A percentile compares a stretch with the other conserved stretches of the same genome.
Conservation (phyloP, 768 basidiomycete species). For the Pleurotus platypus region DNA sequence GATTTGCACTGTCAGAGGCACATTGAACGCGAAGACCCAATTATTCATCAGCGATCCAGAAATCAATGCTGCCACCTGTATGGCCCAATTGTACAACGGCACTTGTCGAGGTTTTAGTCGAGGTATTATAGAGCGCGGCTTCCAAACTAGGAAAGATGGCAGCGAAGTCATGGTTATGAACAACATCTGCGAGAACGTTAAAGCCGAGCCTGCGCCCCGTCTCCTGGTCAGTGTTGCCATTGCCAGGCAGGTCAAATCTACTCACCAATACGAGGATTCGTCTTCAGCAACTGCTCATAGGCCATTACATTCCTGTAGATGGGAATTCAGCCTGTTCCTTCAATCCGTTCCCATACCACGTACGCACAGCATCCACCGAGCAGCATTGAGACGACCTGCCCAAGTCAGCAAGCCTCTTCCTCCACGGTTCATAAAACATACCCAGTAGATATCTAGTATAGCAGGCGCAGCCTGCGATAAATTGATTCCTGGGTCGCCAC, state of each 20-base stretch:
- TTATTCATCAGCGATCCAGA: constrained; percentile 74
- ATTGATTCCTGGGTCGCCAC: constrained; percentile 23
- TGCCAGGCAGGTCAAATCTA: constrained; percentile 7
- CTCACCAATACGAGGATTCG: constrained; percentile 68
- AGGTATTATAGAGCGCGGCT: constrained; percentile 33
- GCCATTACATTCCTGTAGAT: constrained; percentile 66
- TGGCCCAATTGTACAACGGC: constrained; percentile 62
- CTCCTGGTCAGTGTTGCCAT: neutral
- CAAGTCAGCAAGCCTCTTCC: constrained; percentile 7
- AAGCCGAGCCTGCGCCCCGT: constrained; percentile 56
- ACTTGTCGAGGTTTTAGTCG: constrained; percentile 64
- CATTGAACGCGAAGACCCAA: constrained; percentile 73
- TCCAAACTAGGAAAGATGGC: constrained; percentile 54
- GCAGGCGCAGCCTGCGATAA: constrained; percentile 29
- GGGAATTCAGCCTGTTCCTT: neutral
- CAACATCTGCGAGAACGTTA: constrained; percentile 82
- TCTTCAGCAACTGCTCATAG: constrained; percentile 68
- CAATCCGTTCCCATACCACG: constrained; percentile 19
- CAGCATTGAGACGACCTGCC: constrained; percentile 53
- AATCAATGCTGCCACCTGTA: constrained; percentile 68
- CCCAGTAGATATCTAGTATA: constrained; percentile 34
- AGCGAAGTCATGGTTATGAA: constrained; percentile 71
- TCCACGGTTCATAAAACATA: constrained; percentile 11
- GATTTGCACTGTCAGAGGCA: constrained; percentile 77
- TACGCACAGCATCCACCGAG: constrained; percentile 85